These are phyloP conservation scores for Trametes villosa DNA, from an alignment of 768 basidiomycete genomes.

Conservation along the genomic window DNA sequence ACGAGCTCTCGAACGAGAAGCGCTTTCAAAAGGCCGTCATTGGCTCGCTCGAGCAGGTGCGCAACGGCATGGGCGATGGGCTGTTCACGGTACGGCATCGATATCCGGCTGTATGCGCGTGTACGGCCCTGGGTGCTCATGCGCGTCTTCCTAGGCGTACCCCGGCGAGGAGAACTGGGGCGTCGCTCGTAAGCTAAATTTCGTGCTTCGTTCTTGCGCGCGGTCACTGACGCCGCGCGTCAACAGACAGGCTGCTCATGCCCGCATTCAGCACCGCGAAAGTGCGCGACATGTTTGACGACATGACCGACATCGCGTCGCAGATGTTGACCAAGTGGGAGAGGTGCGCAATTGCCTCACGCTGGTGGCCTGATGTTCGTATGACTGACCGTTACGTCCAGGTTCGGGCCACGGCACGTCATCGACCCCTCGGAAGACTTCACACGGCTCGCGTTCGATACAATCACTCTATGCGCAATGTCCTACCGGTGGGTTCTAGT, in stretches of 20 bases:
- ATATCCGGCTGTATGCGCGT: neutral
- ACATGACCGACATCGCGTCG: constrained; percentile 49
- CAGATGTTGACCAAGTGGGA: constrained; percentile 52
- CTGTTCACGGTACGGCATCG: constrained; percentile 40
- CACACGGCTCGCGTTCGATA: constrained; percentile 52
- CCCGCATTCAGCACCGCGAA: constrained; percentile 47
- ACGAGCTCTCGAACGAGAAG: constrained; percentile 48
- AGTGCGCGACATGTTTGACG: constrained; percentile 51
- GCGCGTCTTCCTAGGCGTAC: constrained; percentile 34
- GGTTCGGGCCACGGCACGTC: constrained; percentile 46
- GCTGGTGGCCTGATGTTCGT: neutral
- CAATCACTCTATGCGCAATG: constrained; percentile 51
- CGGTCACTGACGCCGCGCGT: neutral
- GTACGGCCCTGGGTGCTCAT: neutral
- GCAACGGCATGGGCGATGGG: constrained; percentile 46
- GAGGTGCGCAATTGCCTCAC: constrained; percentile 30
- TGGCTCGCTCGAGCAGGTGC: constrained; percentile 39
- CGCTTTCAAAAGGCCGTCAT: constrained; percentile 45
- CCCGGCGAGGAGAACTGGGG: constrained; percentile 51
- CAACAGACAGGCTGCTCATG: constrained; percentile 43
- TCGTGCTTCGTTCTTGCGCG: neutral
- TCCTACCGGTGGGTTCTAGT: constrained; percentile 37
- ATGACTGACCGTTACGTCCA: constrained; percentile 13
- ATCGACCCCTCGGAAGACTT: constrained; percentile 53
- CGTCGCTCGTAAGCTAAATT: constrained; percentile 42